Percentiles rank a stretch among this genome's conserved stretches.
Evolutionary conservation across 2,329 filamentous ascomycete genomes (phyloP).

Genomic region (Cladorrhinum sp.): DNA sequence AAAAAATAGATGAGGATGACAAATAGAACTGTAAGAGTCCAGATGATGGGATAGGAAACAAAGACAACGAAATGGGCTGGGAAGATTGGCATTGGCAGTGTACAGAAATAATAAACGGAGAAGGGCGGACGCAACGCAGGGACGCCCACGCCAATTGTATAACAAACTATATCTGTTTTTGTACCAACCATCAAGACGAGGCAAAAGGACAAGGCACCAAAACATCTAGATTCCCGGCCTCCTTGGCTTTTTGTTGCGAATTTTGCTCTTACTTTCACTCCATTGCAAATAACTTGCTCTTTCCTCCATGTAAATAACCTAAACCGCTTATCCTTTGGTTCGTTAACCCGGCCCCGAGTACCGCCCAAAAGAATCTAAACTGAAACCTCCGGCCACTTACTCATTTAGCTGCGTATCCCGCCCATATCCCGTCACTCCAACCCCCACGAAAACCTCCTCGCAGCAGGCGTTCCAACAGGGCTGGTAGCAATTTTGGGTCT

Average conservation of each 20-base stretch:
- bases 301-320: not conserved
- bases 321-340: not conserved
- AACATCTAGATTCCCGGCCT: not conserved
- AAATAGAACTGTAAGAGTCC: not conserved
- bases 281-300: not conserved
- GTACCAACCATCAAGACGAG: not conserved
- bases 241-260: not conserved
- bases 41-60: not conserved
- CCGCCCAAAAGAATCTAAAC: no score
- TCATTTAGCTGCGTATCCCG: no score
- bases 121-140: no score
- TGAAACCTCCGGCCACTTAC: no score
- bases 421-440: no score
- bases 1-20: not conserved
- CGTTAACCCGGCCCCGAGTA: not conserved
- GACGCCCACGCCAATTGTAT: not conserved
- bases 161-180: not conserved
- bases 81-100: not conserved
- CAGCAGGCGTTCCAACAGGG: slow-evolving; percentile 55
- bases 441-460: slow-evolving; percentile 17
- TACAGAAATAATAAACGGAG: not conserved
- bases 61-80: not conserved
- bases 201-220: not conserved
- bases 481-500: slow-evolving; percentile 77
- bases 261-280: not conserved